Evolutionary conservation across 2,329 filamentous ascomycete genomes (phyloP), one percentile per base, ranked within the genome.

Genomic region (Sporothrix phasma): DNA sequence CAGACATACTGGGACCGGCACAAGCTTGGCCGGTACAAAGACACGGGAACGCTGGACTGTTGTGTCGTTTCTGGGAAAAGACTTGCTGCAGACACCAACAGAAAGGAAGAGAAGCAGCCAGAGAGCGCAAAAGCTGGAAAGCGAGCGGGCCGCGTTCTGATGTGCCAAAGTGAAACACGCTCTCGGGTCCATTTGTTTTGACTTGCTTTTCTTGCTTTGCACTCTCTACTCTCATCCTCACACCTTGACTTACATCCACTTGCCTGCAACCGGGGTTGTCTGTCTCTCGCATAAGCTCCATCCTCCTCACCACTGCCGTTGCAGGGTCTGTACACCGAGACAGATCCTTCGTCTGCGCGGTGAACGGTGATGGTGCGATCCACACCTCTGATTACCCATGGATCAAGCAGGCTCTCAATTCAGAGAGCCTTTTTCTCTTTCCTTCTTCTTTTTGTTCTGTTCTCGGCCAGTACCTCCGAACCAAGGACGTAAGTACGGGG

Each of bases 401-500:
- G 15, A 6, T 17, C 51, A 56, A 10, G 5, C 49, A 37, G 29
- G 2, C n/a, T 37, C 49, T 17, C n/a, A n/a, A 22, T 22, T 6
- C 4, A 15, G n/a, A 54, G 24, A 34, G 5, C 5, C 31, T 17
- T 5, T 3, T 54, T 11, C n/a, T 3, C 7, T 34, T 34, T 34
- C 31, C 31, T n/a, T n/a, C n/a, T n/a, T n/a, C n/a, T n/a, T n/a
- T n/a, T n/a, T n/a, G n/a, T n/a, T n/a, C n/a, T n/a, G n/a, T n/a
- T n/a, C 54, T 43, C 39, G 37, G 22, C 5, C 22, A 17, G 22
- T 53, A 53, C 34, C 31, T 45, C 62, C 62, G 54, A 64, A 10
- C 34, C 10, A n/a, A 51, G 45, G 7, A 39, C 54, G 54, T 60
- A 60, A 59, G 22, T 64, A 63, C 51, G 51, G 22, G 19, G n/a